phyloP scores from a whole-genome alignment of 2,329 filamentous ascomycete genomes.

The Aspergillus tanneri region DNA sequence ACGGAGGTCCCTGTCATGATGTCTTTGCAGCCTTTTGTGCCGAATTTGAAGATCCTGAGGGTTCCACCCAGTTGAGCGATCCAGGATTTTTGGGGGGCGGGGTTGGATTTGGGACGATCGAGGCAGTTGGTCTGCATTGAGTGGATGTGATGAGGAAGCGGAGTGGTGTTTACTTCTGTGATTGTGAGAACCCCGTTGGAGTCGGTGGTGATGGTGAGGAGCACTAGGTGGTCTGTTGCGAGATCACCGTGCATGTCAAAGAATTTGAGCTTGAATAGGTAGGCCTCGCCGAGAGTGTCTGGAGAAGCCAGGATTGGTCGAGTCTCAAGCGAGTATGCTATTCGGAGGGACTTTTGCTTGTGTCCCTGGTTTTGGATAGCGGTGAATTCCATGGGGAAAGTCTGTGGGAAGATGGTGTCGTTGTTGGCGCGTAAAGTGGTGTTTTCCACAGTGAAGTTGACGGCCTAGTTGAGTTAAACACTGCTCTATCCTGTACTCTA shows the following conservation, averaged over 20 bases:
- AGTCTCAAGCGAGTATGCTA: conserved; percentile 27
- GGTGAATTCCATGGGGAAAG: conserved; percentile 27
- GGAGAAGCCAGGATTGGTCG: conserved; percentile 23
- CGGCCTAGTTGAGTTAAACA: conserved; percentile 21
- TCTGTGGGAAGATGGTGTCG: conserved; percentile 29
- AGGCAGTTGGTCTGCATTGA: neutral
- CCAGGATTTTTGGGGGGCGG: neutral
- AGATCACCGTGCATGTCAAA: conserved; percentile 26
- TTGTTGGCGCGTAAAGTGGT: conserved; percentile 30
- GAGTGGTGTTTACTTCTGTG: conserved; percentile 25
- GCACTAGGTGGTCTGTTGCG: conserved; percentile 29
- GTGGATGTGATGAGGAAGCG: conserved; percentile 10
- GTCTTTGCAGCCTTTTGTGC: no score
- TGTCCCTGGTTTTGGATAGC: conserved; percentile 23
- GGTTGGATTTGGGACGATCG: conserved; percentile 17
- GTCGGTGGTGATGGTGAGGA: conserved; percentile 29
- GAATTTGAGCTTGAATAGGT: conserved; percentile 25
- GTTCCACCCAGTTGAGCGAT: neutral
- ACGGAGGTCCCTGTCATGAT: no score
- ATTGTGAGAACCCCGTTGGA: conserved; percentile 28
- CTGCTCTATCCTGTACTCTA: no score
- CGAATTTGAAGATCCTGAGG: no score
- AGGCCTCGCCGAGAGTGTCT: conserved; percentile 18
- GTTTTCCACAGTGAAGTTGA: conserved; percentile 30
- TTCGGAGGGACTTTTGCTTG: conserved; percentile 12